Base-by-base conservation (phyloP, 345 rosid species). In the Eutrema japonicum region DNA sequence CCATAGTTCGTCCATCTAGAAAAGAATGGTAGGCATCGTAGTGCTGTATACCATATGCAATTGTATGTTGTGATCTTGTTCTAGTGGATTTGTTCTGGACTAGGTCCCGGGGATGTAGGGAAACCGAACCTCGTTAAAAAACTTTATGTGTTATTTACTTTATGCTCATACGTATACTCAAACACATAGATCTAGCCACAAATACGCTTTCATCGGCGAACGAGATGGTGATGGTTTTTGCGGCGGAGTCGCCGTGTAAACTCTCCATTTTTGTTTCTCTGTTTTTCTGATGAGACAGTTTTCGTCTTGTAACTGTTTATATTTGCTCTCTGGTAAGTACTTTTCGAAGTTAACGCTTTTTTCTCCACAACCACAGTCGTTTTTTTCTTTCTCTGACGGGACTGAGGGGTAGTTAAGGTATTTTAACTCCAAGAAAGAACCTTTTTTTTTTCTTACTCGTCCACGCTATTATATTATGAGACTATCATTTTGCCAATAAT, bases 201-300 rank as follows among this genome's bases (percentile, higher is more conserved):
- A n/a, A n/a, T n/a, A n/a, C n/a, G n/a, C n/a, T n/a, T n/a, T n/a
- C n/a, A n/a, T n/a, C n/a, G n/a, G 67, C 1, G 76, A 47, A 13
- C 54, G 61, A 36, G 56, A 42, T 0, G 70, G 57, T n/a, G 78
- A 70, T 32, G 80, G 70, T 12, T 71, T 76, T 52, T 66, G 66
- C 10, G 69, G 71, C 48, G 89, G 90, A 14, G 86, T 77, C 51
- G 84, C 73, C 7, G 62, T 84, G 87, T 86, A 85, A 56, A 88
- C 78, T 79, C 74, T 88, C 91, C 96, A 86, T 85, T 42, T 36
- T 12, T 40, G 35, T 54, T 10, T 59, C 4, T 45, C 26, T 41
- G 49, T 6, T 42, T 37, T 11, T 60, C 43, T 50, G 42, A 2
- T 8, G 7, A 36, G 18, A 30, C 75, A 16, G 43, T 71, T 61